Conservation (phyloP, 108 stramenopile species). For the Skeletonema potamos region DNA sequence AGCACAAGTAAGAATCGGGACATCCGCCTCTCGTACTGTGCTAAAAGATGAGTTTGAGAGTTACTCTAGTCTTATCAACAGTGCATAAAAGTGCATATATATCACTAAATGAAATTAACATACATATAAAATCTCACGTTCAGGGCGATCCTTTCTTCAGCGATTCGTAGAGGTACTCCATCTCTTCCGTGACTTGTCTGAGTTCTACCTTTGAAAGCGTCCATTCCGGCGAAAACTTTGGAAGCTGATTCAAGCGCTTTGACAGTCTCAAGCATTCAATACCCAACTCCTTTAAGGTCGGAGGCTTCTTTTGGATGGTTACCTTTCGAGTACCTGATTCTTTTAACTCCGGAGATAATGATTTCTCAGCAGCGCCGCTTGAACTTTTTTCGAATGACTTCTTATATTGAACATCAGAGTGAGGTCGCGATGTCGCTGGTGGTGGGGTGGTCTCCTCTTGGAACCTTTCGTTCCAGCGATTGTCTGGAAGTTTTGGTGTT, state of each 20-base stretch:
- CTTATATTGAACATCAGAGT: too few species aligned
- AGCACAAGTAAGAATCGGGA: conserved; percentile 17
- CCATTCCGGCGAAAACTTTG: conserved; percentile 26
- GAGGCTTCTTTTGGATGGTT: background rate
- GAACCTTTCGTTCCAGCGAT: too few species aligned
- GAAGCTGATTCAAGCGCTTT: conserved; percentile 8
- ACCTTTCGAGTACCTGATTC: background rate
- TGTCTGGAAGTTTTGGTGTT: too few species aligned
- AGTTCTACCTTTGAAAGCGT: conserved; percentile 22
- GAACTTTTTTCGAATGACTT: too few species aligned
- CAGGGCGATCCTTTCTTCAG: background rate
- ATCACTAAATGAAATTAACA: background rate
- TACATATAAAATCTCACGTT: background rate
- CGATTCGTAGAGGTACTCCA: conserved; percentile 18
- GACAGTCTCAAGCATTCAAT: conserved; percentile 15
- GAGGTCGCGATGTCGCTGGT: too few species aligned
- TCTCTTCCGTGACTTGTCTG: conserved; percentile 11
- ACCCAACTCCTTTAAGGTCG: conserved; percentile 5
- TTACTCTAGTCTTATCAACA: conserved; percentile 47
- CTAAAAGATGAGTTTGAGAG: conserved; percentile 51
- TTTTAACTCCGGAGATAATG: background rate
- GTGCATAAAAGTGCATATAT: conserved; percentile 1
- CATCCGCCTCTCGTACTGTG: background rate
- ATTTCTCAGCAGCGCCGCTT: too few species aligned
- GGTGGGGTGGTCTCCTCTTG: too few species aligned